Conservation (phyloP, 352 stramenopile species). For the Pythium phragmiticola region DNA sequence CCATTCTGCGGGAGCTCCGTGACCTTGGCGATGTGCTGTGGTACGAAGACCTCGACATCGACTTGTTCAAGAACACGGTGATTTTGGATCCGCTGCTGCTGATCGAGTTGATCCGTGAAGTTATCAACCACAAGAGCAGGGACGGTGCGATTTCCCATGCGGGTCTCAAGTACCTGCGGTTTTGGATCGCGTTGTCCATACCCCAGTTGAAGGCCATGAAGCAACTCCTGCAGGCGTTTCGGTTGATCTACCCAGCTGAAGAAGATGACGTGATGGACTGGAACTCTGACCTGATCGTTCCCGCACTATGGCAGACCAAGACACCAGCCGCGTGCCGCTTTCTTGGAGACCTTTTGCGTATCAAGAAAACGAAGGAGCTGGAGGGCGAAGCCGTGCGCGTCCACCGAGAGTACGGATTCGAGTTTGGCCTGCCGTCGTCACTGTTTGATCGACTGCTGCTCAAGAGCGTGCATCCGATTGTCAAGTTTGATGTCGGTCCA, state of each 20-base stretch:
- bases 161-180: neutral
- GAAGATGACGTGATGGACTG: slow-evolving; percentile 4
- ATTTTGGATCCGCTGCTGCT: slow-evolving; percentile 6
- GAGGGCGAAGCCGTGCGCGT: neutral
- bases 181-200: neutral
- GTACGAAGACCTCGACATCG: neutral
- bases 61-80: neutral
- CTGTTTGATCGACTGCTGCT: slow-evolving; percentile 23
- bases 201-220: slow-evolving; percentile 19
- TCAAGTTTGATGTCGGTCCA: neutral
- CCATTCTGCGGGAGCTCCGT: slow-evolving; percentile 5
- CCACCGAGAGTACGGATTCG: slow-evolving; percentile 23
- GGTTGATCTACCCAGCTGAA: slow-evolving; percentile 4
- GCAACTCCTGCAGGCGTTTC: slow-evolving; percentile 17
- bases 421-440: slow-evolving; percentile 12
- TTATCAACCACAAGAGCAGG: slow-evolving; percentile 4
- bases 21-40: slow-evolving; percentile 17
- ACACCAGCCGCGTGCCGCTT: neutral
- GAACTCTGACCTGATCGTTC: slow-evolving; percentile 12
- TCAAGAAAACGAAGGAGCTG: neutral
- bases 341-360: neutral
- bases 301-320: slow-evolving; percentile 1
- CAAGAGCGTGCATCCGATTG: neutral
- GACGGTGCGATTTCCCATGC: neutral
- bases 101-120: slow-evolving; percentile 12